These are phyloP conservation scores for Gymnopilus junonius DNA, from an alignment of 768 basidiomycete species.

Conservation along the genomic window DNA sequence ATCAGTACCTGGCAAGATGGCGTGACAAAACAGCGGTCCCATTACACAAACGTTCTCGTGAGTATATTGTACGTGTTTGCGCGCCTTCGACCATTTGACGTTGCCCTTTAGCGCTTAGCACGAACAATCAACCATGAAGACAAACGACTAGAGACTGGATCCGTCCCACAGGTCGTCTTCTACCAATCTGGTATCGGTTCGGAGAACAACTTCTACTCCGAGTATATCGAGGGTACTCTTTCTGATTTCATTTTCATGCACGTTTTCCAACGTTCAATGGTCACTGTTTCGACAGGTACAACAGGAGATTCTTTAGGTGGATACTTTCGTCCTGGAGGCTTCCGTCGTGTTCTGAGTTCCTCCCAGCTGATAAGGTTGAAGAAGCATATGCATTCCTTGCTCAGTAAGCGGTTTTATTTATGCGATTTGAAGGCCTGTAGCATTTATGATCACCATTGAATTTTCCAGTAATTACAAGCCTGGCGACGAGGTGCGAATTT, in stretches of 20 bases:
- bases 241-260: background rate
- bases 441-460: background rate
- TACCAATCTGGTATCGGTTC: constrained; percentile 68
- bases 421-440: background rate
- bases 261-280: background rate
- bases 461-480: constrained; percentile 65
- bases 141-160: constrained; percentile 34
- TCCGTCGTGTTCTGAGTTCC: constrained; percentile 1
- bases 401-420: constrained; percentile 53
- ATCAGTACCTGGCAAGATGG: constrained; percentile 82
- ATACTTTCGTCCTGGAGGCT: background rate
- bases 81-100: background rate
- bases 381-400: constrained; percentile 83
- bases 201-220: constrained; percentile 58
- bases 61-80: constrained; percentile 13
- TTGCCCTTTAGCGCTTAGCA: constrained; percentile 50
- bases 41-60: constrained; percentile 62
- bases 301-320: constrained; percentile 66
- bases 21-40: constrained; percentile 45
- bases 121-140: constrained; percentile 57
- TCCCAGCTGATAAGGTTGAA: constrained; percentile 70
- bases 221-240: constrained; percentile 60
- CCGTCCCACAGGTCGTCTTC: constrained; percentile 65
- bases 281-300: constrained; percentile 46
- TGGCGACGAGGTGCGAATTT: constrained; percentile 64